Evolutionary conservation across 371 early-diverging fungal species (phyloP), one percentile per base, ranked within the genome.

Genomic region (Homolaphlyctis polyrhiza): DNA sequence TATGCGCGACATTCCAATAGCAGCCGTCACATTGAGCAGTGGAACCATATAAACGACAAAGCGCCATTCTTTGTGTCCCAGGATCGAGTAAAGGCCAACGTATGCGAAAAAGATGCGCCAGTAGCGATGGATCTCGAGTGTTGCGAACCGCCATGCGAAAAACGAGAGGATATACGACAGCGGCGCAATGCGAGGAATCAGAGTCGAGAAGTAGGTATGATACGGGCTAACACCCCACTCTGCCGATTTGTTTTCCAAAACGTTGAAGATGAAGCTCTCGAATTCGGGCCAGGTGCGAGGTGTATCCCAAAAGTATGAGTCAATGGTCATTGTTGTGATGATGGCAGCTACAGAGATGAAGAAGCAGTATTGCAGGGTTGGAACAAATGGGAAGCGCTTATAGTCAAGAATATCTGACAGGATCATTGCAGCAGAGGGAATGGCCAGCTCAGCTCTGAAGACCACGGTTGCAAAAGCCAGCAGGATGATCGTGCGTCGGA

Each of bases 51-150:
- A 93, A 5, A 97, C 68, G 5, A 97, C 83, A 70, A 98, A 98
- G 18, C 99, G 82, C 95, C 95, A 95, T 70, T 98, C 99, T 75
- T 98, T 98, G 75, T 98, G 99, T 2, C 86, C 87, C 27, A 95
- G 74, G 28, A 79, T 71, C 14, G 94, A 92, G 64, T 94, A 92
- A 0, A 86, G 23, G 14, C 63, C 57, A 5, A 90, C 75, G 67
- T 87, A 92, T 18, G 77, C 66, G 5, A 84, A 29, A 3, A 77
- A 70, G 0, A 92, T 89, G 5, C 72, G 48, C 25, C 89, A 67
- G 29, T 89, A 71, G 13, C 84, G 79, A 29, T 87, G 73, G 21
- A 80, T 71, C 18, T 81, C 77, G 2, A 23, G 63, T 64, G 85
- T 60, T 1, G 30, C 30, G 8, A 45, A 28, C 33, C 55, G 2